Percentiles rank a stretch among this genome's conserved stretches.
Conservation (phyloP, 1,284 basidiomycete species). For the Puccinia triticina region DNA sequence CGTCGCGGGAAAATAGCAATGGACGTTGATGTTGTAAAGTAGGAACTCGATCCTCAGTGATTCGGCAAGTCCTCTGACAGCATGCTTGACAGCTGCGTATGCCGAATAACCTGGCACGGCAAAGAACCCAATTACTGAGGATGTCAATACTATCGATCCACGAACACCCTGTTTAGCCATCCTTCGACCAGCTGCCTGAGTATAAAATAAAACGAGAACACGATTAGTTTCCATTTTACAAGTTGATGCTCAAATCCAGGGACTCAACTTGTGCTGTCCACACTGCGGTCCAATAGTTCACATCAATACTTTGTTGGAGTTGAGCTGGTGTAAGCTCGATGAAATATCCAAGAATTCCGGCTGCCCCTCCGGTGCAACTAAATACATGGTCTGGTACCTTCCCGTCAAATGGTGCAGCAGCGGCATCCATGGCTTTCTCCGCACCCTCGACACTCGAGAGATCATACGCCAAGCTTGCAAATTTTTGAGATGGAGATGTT, state of each 20-base stretch:
- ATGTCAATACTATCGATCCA: constrained; percentile 74
- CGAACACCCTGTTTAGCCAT: constrained; percentile 70
- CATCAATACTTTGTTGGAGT: constrained; percentile 63
- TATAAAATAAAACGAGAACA: constrained; percentile 10
- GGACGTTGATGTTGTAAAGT: constrained; percentile 77
- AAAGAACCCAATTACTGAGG: constrained; percentile 79
- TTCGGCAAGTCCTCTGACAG: constrained; percentile 84
- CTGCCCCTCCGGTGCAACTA: constrained; percentile 71
- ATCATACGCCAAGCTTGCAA: constrained; percentile 70
- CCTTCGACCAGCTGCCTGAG: constrained; percentile 70
- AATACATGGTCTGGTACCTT: constrained; percentile 74
- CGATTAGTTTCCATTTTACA: background rate
- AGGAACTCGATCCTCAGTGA: constrained; percentile 78
- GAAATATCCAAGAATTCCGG: constrained; percentile 69
- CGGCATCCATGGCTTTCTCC: constrained; percentile 68
- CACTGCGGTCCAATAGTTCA: constrained; percentile 42
- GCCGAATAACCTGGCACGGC: constrained; percentile 79
- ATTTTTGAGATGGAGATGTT: constrained; percentile 64
- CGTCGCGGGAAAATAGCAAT: constrained; percentile 83
- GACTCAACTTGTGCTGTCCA: constrained; percentile 46
- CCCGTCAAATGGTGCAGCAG: constrained; percentile 66
- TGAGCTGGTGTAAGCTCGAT: constrained; percentile 70
- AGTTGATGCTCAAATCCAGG: background rate
- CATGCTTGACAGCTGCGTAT: constrained; percentile 87
- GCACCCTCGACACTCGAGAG: constrained; percentile 66